Evolutionary conservation across 1,139 yeast genomes (phyloP), one percentile per base, ranked within the genome.

Genomic region (Arxiozyma slooffiae): DNA sequence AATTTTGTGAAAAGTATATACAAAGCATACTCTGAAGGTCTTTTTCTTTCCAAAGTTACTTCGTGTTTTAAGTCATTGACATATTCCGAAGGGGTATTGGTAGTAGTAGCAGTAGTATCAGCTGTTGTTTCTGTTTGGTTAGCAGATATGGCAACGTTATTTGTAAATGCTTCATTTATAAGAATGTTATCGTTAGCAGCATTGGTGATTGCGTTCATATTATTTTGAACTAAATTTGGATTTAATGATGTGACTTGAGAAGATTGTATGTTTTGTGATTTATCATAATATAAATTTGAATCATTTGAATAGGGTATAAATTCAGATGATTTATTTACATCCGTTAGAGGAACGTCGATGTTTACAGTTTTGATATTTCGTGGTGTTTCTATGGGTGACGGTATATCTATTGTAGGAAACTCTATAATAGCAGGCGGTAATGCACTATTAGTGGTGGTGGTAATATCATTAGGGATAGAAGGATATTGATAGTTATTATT

Each of bases 1-100:
- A 94, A 92, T 69, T 89, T 96, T 3, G 98, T 88, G 66, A 94
- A 94, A 41, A 94, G 76, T 36, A 94, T 89, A 67, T 94, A 97
- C 53, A 92, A 72, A 0, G 98, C 94, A 64, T 92, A 92, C 61
- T 90, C 97, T 0, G 96, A 86, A 0, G 96, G 94, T 34, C 88
- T 81, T 61, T 87, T 86, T 65, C 77, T 73, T 53, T 80, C 85
- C 0, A 85, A 78, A 7, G 84, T 85, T 57, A 80, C 64, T 30
- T 72, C 74, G 56, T 71, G 73, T 40, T 82, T 58, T 26, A 67
- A 47, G 38, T 57, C 59, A 14, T 55, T 53, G 8, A 56, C 63
- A 26, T 59, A 61, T 26, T 59, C 67, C 37, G 62, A 63, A 2
- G 58, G 17, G n/a, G 43, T 16, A 23, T 16, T 16, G 3, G 9